Base-by-base conservation (phyloP, 1,284 basidiomycete species). In the Pseudozyma tsukubaensis region DNA sequence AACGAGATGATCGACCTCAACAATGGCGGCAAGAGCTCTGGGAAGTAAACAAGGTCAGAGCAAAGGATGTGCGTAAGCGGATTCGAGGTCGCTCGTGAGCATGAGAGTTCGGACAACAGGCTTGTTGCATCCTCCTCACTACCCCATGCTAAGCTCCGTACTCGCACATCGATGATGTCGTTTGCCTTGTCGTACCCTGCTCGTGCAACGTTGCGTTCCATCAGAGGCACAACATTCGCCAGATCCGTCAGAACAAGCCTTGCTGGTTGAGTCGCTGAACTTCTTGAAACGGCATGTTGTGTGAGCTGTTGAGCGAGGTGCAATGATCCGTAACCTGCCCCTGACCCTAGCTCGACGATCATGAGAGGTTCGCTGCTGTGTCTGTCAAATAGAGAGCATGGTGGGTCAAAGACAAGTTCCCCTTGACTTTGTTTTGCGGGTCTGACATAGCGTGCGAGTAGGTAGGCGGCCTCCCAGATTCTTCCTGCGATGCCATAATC, bases 31-130 rank as follows among this genome's bases (percentile, higher is more conserved):
- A 84, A 67, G 2, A 84, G 63, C 49, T 83, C 76, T 1, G 82
- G 80, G 62, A 84, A 84, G 68, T 83, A 84, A 50, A 84, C 81
- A 2, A 84, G 69, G 50, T 84, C 83, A 1, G 81, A 82, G 60
- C 80, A 83, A 19, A 84, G 63, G 19, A 84, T 61, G 48, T 83
- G 82, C 12, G 78, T 74, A 19, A 80, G 50, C 0, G 70, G 71
- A 18, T 60, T 60, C 32, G 8, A 11, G 11, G 14, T 12, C 5
- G 9, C 18, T 6, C 4, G 6, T n/a, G 2, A 19, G 47, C 18
- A 14, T 12, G 14, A 32, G 34, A 70, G 57, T 47, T 61, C 59
- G 2, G 36, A 29, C 3, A 78, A 42, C 10, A 80, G 53, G 8
- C 18, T 32, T 1, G 42, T 8, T 12, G 77, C 73, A n/a, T 77